Conservation (phyloP, 2,329 filamentous ascomycete genomes). For the Pestalotiopsis sp. region DNA sequence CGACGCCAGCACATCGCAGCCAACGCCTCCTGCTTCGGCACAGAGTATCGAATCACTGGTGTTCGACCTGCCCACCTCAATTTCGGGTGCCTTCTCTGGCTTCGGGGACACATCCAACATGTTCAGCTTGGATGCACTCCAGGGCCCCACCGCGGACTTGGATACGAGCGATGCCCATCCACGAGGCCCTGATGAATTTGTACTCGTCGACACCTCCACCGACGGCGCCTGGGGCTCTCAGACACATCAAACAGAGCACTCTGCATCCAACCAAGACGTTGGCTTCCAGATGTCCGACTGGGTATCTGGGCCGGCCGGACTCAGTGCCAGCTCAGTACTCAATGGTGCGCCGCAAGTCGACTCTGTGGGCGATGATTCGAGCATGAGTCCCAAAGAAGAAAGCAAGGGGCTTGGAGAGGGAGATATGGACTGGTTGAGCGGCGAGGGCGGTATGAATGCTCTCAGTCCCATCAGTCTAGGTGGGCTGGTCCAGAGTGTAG, state of each 20-base stretch:
- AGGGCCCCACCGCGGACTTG: conserved; percentile 30
- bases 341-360: not conserved
- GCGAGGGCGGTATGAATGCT: conserved; percentile 11
- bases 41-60: conserved; percentile 19
- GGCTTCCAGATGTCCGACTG: conserved; percentile 30
- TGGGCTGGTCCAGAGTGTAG: conserved; percentile 31
- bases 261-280: conserved; percentile 20
- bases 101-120: conserved; percentile 16
- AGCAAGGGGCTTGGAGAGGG: not conserved
- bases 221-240: conserved; percentile 32
- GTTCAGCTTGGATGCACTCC: conserved; percentile 33
- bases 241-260: conserved; percentile 21
- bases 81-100: conserved; percentile 29
- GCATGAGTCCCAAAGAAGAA: not conserved
- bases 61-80: conserved; percentile 20
- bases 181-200: conserved; percentile 23
- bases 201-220: conserved; percentile 27
- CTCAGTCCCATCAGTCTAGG: conserved; percentile 33
- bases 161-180: conserved; percentile 19
- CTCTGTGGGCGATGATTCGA: conserved; percentile 5
- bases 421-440: conserved; percentile 28
- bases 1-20: conserved; percentile 21
- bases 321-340: conserved; percentile 32
- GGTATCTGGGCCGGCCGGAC: conserved; percentile 29
- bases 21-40: conserved; percentile 14